These are phyloP conservation scores for Blastocystis sp. DNA, from an alignment of 352 stramenopile species.

Conservation along the genomic window DNA sequence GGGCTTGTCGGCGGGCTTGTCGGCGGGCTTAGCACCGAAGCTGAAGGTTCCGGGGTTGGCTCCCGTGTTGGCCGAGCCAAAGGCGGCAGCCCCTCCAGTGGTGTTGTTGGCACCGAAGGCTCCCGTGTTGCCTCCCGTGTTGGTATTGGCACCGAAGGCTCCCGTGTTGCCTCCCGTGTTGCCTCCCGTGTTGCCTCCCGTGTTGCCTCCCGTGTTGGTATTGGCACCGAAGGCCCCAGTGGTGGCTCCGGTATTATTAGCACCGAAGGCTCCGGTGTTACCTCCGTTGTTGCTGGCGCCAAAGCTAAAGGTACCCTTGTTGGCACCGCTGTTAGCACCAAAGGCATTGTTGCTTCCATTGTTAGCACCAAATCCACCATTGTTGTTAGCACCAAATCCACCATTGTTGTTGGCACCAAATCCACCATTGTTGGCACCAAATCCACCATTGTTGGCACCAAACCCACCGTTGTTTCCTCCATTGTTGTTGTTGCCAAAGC, in stretches of 20 bases:
- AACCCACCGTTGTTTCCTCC: neutral
- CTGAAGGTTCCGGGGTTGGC: neutral
- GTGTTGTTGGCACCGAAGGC: neutral
- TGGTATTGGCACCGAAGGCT: neutral
- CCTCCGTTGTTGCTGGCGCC: neutral
- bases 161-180: too few relatives aligned
- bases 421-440: neutral
- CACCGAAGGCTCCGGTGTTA: neutral
- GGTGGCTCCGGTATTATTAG: neutral
- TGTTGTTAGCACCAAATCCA: neutral
- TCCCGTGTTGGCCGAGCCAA: neutral
- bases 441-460: neutral
- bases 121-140: neutral
- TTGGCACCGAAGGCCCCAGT: neutral
- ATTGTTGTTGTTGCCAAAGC: neutral
- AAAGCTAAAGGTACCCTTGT: neutral
- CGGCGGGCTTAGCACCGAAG: neutral
- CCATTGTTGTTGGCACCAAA: neutral
- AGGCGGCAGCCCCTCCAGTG: too few relatives aligned
- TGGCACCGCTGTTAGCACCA: neutral
- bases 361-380: neutral
- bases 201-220: neutral
- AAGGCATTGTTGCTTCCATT: neutral
- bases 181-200: neutral
- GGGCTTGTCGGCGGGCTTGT: neutral